phyloP scores from a whole-genome alignment of 331 rosid species.

The Malus hybrid region DNA sequence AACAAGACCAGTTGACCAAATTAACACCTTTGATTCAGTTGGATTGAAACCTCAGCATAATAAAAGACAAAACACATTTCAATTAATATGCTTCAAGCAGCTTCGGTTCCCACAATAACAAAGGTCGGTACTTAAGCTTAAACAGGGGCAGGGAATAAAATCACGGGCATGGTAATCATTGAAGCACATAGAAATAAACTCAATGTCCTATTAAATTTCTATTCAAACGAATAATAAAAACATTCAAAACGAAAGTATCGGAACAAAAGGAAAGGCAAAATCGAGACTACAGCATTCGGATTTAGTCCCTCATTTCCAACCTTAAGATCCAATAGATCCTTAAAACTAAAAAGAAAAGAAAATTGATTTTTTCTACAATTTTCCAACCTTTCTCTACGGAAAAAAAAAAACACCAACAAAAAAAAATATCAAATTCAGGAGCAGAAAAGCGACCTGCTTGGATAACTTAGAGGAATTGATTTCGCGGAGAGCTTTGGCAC shows the following conservation, averaged over 20 bases:
- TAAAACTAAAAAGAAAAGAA: not conserved
- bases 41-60: not conserved
- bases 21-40: not conserved
- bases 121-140: not conserved
- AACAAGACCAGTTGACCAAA: constrained; percentile 20
- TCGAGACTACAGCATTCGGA: not conserved
- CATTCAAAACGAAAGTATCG: not conserved
- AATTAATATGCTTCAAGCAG: not conserved
- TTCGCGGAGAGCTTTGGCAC: constrained; percentile 81
- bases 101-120: not conserved
- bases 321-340: not conserved
- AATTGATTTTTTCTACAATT: not conserved
- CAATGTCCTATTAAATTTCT: not conserved
- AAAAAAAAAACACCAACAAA: not conserved
- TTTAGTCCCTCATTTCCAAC: not conserved
- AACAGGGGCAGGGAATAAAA: not conserved
- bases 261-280: not conserved
- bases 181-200: not conserved
- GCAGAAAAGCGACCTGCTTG: constrained; percentile 46
- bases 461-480: constrained; percentile 59
- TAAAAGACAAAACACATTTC: not conserved
- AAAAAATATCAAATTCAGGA: not conserved
- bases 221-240: not conserved
- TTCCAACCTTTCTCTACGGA: not conserved
- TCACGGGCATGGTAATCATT: not conserved